Base-by-base conservation (phyloP, 2,329 filamentous ascomycete species). In the Trichoderma simmonsii region DNA sequence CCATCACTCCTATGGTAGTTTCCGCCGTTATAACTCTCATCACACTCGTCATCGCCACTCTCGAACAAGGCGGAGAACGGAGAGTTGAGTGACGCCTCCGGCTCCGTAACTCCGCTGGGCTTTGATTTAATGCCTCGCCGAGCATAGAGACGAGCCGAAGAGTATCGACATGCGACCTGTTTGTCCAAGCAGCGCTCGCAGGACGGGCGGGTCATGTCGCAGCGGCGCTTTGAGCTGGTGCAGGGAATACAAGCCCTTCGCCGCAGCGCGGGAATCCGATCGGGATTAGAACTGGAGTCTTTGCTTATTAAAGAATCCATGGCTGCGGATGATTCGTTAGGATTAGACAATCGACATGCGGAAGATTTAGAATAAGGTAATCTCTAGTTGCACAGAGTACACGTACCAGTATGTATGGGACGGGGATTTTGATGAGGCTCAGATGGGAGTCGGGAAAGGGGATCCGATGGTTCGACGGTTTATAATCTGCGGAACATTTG, bases 161-260 rank as follows among this genome's bases (percentile, higher is more conserved):
- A 76, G 56, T 78, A 79, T n/a, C 74, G 70, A 72, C 77, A 78
- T 21, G 70, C 30, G 6, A 79, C 26, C 18, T 75, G 75, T 65
- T 75, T 78, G 48, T 76, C 73, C n/a, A 73, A 57, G 48, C 81
- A 82, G 24, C 81, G 76, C 64, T 76, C 77, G 56, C 81, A 82
- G 3, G 75, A 67, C 3, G 81, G 81, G 1, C 78, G 71, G 11
- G 77, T 73, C 71, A 82, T 82, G 68, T 80, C 79, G 72, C 81
- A 83, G 64, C 80, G 79, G 14, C 82, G 78, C 73, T 83, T 83
- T 6, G 81, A 77, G 56, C 75, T 77, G 18, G 81, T 79, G 73
- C 81, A 83, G 28, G 77, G 75, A 0, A 78, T 73, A 61, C 82
- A 83, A 1, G 82, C 81, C 71, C 79, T 80, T 39, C 43, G 65